Conservation (phyloP, 495 filamentous ascomycete genomes). For the Annulohypoxylon maeteangense region DNA sequence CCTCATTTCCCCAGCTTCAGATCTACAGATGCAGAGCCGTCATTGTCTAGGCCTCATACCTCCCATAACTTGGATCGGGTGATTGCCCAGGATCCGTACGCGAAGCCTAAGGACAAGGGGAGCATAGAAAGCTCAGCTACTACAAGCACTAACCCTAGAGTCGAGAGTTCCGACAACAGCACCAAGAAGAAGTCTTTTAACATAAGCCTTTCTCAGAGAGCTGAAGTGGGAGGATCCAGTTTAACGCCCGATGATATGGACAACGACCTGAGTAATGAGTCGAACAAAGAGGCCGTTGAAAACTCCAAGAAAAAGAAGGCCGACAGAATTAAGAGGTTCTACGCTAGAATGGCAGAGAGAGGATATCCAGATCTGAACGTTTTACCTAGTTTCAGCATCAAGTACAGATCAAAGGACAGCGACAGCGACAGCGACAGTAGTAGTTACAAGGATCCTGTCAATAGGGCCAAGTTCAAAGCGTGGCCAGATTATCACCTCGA, state of each 20-base stretch:
- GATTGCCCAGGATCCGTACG: not conserved
- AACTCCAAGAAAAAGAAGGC: not conserved
- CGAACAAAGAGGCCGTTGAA: not conserved
- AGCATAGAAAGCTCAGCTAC: not conserved
- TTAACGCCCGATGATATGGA: not conserved
- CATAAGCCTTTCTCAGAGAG: not conserved
- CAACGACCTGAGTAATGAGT: not conserved
- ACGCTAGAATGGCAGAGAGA: not conserved
- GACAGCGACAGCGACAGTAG: not conserved
- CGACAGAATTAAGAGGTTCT: not conserved
- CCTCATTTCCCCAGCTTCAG: too few relatives aligned
- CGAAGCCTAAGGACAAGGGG: not conserved
- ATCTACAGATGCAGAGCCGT: too few relatives aligned
- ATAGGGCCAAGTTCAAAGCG: not conserved
- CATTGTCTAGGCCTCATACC: not conserved
- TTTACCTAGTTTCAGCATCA: not conserved
- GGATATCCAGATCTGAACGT: not conserved
- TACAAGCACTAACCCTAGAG: not conserved
- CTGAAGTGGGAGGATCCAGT: not conserved
- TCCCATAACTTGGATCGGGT: not conserved
- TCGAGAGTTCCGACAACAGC: not conserved
- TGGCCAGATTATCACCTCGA: slow-evolving; percentile 31
- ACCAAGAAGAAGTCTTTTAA: not conserved
- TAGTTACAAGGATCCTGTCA: not conserved
- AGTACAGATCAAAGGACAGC: not conserved